phyloP scores from a whole-genome alignment of 2,329 filamentous ascomycete species.

The Thermothelomyces thermophilus region DNA sequence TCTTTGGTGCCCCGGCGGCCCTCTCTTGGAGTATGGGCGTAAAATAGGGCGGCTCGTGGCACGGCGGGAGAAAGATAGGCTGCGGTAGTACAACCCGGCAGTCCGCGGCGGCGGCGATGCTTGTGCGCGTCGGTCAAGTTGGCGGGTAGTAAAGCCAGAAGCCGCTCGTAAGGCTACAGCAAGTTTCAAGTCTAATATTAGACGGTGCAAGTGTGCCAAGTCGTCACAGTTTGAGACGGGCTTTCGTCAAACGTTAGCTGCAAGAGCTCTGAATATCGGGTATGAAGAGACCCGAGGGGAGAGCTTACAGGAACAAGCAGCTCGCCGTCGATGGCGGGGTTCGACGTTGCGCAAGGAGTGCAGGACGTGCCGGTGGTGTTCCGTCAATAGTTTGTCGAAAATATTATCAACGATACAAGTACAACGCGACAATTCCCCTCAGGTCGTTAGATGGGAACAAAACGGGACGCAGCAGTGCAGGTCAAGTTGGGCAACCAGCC shows the following conservation, averaged over 20 bases:
- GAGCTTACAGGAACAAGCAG: slow-evolving; percentile 5
- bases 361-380: background rate
- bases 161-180: background rate
- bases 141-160: background rate
- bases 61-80: background rate
- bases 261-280: background rate
- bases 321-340: slow-evolving; percentile 5
- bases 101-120: background rate
- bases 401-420: background rate
- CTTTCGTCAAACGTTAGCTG: slow-evolving; percentile 11
- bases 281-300: background rate
- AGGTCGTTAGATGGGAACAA: background rate
- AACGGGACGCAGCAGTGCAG: background rate
- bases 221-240: background rate
- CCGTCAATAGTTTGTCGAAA: background rate
- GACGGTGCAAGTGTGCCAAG: background rate
- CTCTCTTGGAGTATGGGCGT: background rate
- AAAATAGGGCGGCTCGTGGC: background rate
- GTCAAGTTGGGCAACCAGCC: slow-evolving; percentile 7
- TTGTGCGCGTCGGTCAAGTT: background rate
- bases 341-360: background rate
- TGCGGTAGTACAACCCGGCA: background rate
- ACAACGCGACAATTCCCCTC: background rate
- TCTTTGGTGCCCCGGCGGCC: background rate
- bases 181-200: background rate